These are phyloP conservation scores for Phytomonas sp. DNA, from an alignment of 208 protist genomes.

Conservation along the genomic window DNA sequence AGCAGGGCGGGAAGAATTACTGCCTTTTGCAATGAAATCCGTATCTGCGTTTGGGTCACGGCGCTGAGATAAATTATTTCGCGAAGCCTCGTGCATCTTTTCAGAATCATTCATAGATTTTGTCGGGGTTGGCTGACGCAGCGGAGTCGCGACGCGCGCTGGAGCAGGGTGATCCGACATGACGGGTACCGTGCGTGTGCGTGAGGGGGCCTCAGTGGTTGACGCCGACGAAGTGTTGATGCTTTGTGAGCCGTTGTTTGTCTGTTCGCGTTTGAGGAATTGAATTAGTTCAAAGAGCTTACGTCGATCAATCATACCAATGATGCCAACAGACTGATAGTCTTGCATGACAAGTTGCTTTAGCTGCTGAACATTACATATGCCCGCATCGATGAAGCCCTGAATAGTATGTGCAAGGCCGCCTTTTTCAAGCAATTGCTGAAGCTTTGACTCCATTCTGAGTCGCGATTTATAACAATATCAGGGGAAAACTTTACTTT, in stretches of 20 bases:
- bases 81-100: constrained; percentile 14
- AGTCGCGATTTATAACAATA: constrained; percentile 1
- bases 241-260: constrained; percentile 17
- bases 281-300: constrained; percentile 92
- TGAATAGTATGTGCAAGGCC: constrained; percentile 74
- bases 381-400: constrained; percentile 66
- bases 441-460: constrained; percentile 74
- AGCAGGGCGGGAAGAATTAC: constrained; percentile 4
- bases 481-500: neutral
- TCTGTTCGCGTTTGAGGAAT: constrained; percentile 74
- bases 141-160: neutral
- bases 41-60: constrained; percentile 36
- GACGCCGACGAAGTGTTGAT: constrained; percentile 14
- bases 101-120: constrained; percentile 8
- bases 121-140: neutral
- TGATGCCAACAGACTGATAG: constrained; percentile 85
- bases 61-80: constrained; percentile 20
- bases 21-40: neutral
- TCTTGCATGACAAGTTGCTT: constrained; percentile 88
- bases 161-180: neutral
- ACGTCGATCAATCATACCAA: constrained; percentile 84
- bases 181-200: constrained; percentile 13
- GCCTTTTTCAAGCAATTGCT: constrained; percentile 65
- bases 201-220: constrained; percentile 13
- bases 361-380: constrained; percentile 67